These are phyloP conservation scores for Ceratopteris richardii DNA, from an alignment of 75 land plant species.

Conservation along the genomic window DNA sequence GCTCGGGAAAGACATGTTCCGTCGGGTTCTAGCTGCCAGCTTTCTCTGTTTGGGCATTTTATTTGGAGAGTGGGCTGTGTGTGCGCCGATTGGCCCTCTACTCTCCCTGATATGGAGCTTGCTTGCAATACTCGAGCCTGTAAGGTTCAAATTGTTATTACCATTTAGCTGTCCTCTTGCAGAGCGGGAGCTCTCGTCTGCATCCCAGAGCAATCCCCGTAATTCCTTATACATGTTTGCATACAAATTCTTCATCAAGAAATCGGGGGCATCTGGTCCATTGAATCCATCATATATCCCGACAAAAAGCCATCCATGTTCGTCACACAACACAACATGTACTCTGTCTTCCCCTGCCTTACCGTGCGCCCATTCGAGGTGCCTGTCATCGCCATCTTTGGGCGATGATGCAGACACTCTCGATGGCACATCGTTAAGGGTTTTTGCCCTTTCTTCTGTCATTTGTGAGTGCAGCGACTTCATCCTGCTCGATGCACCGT, in stretches of 20 bases:
- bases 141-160: too few species aligned
- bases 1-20: background rate
- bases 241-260: slow-evolving; percentile 71
- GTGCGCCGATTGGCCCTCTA: too few species aligned
- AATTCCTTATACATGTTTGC: slow-evolving; percentile 56
- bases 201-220: slow-evolving; percentile 65
- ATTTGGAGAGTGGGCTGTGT: too few species aligned
- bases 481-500: slow-evolving; percentile 39
- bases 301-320: slow-evolving; percentile 85
- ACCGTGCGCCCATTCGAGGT: slow-evolving; percentile 96
- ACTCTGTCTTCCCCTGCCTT: slow-evolving; percentile 93
- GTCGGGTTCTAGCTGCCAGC: too few species aligned
- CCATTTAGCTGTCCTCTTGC: background rate
- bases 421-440: slow-evolving; percentile 5
- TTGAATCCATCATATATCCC: slow-evolving; percentile 98
- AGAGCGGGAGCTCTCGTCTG: slow-evolving; percentile 14
- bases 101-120: too few species aligned
- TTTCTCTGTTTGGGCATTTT: too few species aligned
- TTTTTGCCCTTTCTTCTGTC: background rate
- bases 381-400: slow-evolving; percentile 32
- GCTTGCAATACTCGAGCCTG: too few species aligned
- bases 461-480: slow-evolving; percentile 17
- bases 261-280: slow-evolving; percentile 93
- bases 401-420: background rate
- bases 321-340: slow-evolving; percentile 80